Evolutionary conservation across 164 flowering plant genomes (phyloP).

Genomic region (Magnolia kwangsiensis): DNA sequence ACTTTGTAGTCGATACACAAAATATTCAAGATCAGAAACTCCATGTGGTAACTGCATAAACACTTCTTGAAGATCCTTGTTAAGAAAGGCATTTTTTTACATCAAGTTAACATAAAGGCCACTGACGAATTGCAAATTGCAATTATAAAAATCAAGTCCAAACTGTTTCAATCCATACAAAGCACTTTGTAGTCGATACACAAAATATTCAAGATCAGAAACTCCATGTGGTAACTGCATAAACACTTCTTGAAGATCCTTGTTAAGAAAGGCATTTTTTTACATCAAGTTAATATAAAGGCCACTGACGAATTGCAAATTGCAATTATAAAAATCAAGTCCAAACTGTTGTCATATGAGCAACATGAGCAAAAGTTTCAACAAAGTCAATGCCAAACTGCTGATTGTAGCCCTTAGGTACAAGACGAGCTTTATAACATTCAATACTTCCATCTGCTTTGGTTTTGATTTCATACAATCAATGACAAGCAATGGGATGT

Average conservation of each 20-base stretch:
- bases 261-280: constrained; percentile 1
- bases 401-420: neutral
- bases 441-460: constrained; percentile 3
- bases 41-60: neutral
- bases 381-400: neutral
- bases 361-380: neutral
- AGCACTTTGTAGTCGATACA: neutral
- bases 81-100: constrained; percentile 4
- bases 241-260: neutral
- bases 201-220: neutral
- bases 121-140: neutral
- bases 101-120: neutral
- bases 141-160: neutral
- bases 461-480: neutral
- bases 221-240: neutral
- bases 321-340: neutral
- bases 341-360: neutral
- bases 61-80: neutral
- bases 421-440: neutral
- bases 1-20: neutral
- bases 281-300: constrained; percentile 1
- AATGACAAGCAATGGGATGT: neutral
- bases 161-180: constrained; percentile 3
- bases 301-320: neutral
- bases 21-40: neutral